These are phyloP conservation scores for Mytilinidion resinicola DNA, from an alignment of 495 filamentous ascomycete species.

Conservation along the genomic window DNA sequence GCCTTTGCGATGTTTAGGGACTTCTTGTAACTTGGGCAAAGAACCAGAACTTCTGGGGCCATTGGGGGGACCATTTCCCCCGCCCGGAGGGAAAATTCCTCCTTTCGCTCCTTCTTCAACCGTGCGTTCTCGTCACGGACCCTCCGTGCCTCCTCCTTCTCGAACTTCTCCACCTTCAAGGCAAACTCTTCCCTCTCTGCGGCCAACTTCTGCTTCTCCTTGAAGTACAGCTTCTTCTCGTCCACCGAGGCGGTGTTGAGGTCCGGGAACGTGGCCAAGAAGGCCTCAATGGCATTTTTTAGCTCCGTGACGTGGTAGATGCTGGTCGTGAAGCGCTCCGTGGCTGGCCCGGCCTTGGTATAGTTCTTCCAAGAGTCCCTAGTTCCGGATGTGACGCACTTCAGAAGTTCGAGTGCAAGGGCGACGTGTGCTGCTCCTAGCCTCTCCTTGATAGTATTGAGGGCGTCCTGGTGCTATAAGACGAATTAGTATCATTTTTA, in stretches of 20 bases:
- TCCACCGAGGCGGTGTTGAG: constrained; percentile 8
- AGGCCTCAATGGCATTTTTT: constrained; percentile 9
- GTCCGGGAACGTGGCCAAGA: constrained; percentile 1
- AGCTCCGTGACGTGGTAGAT: constrained; percentile 21
- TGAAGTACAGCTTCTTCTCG: constrained; percentile 14
- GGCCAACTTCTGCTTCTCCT: constrained; percentile 5
- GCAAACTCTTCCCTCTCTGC: constrained; percentile 18
- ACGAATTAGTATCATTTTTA: neutral
- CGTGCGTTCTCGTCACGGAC: constrained; percentile 8
- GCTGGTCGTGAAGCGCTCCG: constrained; percentile 6
- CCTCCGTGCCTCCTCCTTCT: neutral
- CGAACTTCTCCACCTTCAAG: constrained; percentile 23
- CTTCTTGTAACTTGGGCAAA: constrained; percentile 14
- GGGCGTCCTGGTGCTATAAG: constrained; percentile 3
- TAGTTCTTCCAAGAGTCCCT: constrained; percentile 29
- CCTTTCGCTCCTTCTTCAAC: constrained; percentile 22
- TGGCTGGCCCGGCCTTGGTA: constrained; percentile 14
- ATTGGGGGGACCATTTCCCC: constrained; percentile 20
- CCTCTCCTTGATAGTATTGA: constrained; percentile 2
- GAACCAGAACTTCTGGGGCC: constrained; percentile 2
- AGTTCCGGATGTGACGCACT: constrained; percentile 22
- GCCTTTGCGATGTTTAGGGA: constrained; percentile 24
- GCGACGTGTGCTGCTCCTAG: neutral
- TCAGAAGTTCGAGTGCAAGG: constrained; percentile 9
- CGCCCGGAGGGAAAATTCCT: constrained; percentile 16